A percentile compares a stretch with the other conserved stretches of the same genome.
phyloP scores from a whole-genome alignment of 2,329 filamentous ascomycete species.

The Talaromyces atroroseus region DNA sequence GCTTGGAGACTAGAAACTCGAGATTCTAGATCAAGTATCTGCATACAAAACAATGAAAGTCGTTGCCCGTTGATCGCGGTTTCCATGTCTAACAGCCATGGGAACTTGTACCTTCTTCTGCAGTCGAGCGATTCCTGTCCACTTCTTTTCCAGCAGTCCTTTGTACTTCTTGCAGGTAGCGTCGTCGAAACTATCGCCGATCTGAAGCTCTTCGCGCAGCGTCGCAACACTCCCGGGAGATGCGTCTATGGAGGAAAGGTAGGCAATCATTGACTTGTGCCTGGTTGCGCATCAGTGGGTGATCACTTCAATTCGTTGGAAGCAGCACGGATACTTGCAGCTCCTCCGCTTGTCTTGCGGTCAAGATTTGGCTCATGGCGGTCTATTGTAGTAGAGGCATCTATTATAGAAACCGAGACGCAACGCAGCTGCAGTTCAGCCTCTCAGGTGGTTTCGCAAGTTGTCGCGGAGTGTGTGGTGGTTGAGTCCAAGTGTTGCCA shows the following conservation, averaged over 20 bases:
- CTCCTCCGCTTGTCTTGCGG: constrained; percentile 76
- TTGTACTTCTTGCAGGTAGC: constrained; percentile 92
- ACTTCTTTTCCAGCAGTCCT: constrained; percentile 92
- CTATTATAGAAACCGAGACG: too few relatives aligned
- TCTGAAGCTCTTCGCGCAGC: constrained; percentile 70
- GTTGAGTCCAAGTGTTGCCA: too few relatives aligned
- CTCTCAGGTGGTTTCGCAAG: too few relatives aligned
- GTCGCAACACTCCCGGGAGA: constrained; percentile 59
- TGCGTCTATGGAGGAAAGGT: constrained; percentile 69
- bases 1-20: constrained; percentile 66
- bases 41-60: constrained; percentile 5
- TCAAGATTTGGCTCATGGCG: constrained; percentile 68
- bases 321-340: constrained; percentile 56
- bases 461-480: too few relatives aligned
- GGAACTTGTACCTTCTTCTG: constrained; percentile 75
- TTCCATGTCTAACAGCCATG: constrained; percentile 7
- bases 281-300: constrained; percentile 42
- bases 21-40: constrained; percentile 92
- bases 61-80: too few relatives aligned
- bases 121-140: constrained; percentile 88
- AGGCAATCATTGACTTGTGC: constrained; percentile 90
- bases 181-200: constrained; percentile 64
- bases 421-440: too few relatives aligned
- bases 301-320: not conserved
- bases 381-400: too few relatives aligned